Conservation (phyloP, 2,329 filamentous ascomycete species). For the Blastomyces silverae region DNA sequence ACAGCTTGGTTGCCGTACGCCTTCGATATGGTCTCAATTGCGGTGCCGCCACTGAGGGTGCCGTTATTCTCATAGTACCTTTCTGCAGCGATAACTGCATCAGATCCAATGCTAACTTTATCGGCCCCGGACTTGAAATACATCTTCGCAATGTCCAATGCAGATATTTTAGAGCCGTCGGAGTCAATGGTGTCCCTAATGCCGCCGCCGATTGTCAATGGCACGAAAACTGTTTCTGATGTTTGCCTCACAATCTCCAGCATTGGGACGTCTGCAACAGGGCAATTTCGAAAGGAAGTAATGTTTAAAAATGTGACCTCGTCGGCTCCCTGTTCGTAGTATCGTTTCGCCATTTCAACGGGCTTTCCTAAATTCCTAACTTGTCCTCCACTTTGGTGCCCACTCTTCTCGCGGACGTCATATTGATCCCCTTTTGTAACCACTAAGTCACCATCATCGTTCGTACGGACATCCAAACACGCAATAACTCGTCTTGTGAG, state of each 20-base stretch:
- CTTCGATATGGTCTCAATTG: conserved; percentile 88
- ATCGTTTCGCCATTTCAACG: conserved; percentile 84
- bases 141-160: conserved; percentile 86
- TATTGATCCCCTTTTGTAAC: conserved; percentile 99
- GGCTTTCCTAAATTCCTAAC: conserved; percentile 96
- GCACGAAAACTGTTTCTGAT: conserved; percentile 89
- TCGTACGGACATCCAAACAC: conserved; percentile 89
- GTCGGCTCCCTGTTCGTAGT: conserved; percentile 95
- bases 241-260: conserved; percentile 82
- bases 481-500: conserved; percentile 92
- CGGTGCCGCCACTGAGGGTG: conserved; percentile 69
- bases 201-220: conserved; percentile 88
- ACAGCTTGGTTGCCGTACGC: conserved; percentile 97
- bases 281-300: conserved; percentile 93
- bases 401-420: conserved; percentile 84
- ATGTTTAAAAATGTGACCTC: conserved; percentile 98
- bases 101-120: conserved; percentile 94
- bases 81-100: conserved; percentile 88
- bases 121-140: conserved; percentile 97
- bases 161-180: conserved; percentile 77
- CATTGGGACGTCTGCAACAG: conserved; percentile 88
- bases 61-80: conserved; percentile 70
- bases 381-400: conserved; percentile 48
- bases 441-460: conserved; percentile 89
- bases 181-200: conserved; percentile 89